Conservation (phyloP, 495 filamentous ascomycete genomes). For the Entonaema liquescens region DNA sequence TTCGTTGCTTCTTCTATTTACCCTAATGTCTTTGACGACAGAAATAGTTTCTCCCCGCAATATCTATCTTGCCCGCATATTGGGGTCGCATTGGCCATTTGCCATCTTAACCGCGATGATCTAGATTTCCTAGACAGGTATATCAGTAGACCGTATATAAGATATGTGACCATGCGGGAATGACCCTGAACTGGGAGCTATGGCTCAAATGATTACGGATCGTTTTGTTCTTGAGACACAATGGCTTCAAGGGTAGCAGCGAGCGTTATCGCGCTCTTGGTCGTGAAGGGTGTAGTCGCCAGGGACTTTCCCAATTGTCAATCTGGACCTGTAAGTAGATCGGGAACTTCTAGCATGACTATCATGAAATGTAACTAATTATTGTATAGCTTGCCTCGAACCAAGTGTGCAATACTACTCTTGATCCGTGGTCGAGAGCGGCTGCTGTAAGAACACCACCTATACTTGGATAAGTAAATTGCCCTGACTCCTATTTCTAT, state of each 20-base stretch:
- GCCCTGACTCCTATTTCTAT: neutral
- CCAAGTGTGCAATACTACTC: conserved; percentile 53
- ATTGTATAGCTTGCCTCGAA: conserved; percentile 48
- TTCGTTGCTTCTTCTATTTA: conserved; percentile 1
- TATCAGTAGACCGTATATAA: conserved; percentile 18
- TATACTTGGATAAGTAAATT: neutral
- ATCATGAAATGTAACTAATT: conserved; percentile 1
- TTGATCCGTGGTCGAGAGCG: conserved; percentile 50
- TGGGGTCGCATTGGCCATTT: conserved; percentile 23
- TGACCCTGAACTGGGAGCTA: neutral
- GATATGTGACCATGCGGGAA: conserved; percentile 6
- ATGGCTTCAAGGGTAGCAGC: conserved; percentile 10
- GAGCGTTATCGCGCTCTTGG: conserved; percentile 20
- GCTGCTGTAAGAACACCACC: conserved; percentile 47
- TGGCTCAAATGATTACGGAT: neutral
- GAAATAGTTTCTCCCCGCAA: conserved; percentile 32
- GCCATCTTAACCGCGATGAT: conserved; percentile 35
- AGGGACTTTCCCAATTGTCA: conserved; percentile 40
- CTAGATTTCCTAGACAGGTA: conserved; percentile 13
- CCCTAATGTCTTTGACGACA: neutral
- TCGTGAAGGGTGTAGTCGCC: conserved; percentile 5
- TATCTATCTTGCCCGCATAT: conserved; percentile 23
- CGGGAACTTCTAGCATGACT: neutral
- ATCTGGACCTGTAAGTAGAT: conserved; percentile 30
- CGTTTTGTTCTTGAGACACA: neutral